These are phyloP conservation scores for Aspergillus fructus DNA, from an alignment of 2,329 filamentous ascomycete species.

Conservation along the genomic window DNA sequence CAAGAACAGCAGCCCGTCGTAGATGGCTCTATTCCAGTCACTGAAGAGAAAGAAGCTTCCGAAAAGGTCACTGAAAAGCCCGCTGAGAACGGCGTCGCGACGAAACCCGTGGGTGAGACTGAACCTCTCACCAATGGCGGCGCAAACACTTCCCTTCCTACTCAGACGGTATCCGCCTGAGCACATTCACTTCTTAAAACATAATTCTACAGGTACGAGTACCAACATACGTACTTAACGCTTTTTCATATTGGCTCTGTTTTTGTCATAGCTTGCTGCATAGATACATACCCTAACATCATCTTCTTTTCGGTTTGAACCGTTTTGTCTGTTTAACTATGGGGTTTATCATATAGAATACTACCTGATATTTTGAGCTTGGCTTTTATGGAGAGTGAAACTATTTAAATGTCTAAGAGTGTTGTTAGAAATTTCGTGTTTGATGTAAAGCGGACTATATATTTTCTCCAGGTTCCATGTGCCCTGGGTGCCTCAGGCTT, in stretches of 20 bases:
- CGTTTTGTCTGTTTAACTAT: background rate
- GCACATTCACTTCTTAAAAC: background rate
- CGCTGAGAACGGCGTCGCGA: background rate
- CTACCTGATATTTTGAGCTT: background rate
- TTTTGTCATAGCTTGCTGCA: slow-evolving; percentile 6
- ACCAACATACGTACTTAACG: background rate
- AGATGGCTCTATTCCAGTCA: no score
- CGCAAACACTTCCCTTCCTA: background rate
- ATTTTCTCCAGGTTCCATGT: no score
- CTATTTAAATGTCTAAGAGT: background rate
- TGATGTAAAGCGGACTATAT: no score
- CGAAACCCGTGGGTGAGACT: background rate
- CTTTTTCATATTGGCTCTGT: background rate
- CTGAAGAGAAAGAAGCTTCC: background rate
- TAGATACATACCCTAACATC: slow-evolving; percentile 4
- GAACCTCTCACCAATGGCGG: background rate
- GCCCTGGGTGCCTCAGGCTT: background rate
- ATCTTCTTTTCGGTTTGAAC: background rate
- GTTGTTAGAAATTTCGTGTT: background rate
- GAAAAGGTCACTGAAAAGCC: slow-evolving; percentile 6
- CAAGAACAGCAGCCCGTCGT: background rate
- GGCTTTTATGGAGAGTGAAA: background rate
- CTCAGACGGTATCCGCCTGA: slow-evolving; percentile 1
- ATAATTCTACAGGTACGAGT: background rate
- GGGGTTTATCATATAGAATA: background rate